Percentiles rank a stretch among this genome's conserved stretches.
phyloP scores from a whole-genome alignment of 1,284 basidiomycete genomes.

The Fomitopsis betulina region DNA sequence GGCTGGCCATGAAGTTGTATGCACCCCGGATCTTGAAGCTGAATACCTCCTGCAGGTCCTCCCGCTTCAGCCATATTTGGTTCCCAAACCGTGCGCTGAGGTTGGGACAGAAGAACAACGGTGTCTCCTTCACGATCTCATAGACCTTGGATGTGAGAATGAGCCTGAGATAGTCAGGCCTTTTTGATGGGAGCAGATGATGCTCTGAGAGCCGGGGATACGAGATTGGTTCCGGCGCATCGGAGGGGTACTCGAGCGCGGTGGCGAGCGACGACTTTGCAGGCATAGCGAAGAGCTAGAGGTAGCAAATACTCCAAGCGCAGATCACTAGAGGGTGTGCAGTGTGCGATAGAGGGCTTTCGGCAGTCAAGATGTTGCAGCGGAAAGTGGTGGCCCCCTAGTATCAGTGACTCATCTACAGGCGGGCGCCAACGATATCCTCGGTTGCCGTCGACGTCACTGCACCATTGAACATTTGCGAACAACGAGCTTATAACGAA shows the following conservation, averaged over 20 bases:
- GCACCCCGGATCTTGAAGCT: slow-evolving; percentile 98
- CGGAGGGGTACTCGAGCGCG: slow-evolving; percentile 64
- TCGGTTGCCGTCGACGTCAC: too few relatives aligned
- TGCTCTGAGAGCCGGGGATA: slow-evolving; percentile 71
- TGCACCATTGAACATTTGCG: too few relatives aligned
- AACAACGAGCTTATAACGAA: too few relatives aligned
- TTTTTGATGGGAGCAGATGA: slow-evolving; percentile 60
- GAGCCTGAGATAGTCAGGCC: slow-evolving; percentile 91
- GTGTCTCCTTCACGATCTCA: slow-evolving; percentile 90
- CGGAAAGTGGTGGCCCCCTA: neutral
- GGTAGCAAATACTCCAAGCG: neutral
- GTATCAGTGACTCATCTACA: neutral
- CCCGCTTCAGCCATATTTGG: slow-evolving; percentile 92
- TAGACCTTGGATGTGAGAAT: slow-evolving; percentile 95
- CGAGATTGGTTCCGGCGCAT: slow-evolving; percentile 54
- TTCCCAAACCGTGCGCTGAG: slow-evolving; percentile 88
- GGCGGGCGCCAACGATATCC: neutral
- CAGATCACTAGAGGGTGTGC: neutral
- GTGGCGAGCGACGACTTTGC: slow-evolving; percentile 26
- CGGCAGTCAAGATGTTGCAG: neutral
- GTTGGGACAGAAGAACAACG: slow-evolving; percentile 82
- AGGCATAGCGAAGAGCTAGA: slow-evolving; percentile 11
- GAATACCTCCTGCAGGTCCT: slow-evolving; percentile 96
- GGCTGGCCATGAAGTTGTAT: slow-evolving; percentile 97
- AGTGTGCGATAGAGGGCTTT: neutral